Evolutionary conservation across 2,329 filamentous ascomycete species (phyloP), one percentile per base, ranked within the genome.

Genomic region (Talaromyces atroroseus): DNA sequence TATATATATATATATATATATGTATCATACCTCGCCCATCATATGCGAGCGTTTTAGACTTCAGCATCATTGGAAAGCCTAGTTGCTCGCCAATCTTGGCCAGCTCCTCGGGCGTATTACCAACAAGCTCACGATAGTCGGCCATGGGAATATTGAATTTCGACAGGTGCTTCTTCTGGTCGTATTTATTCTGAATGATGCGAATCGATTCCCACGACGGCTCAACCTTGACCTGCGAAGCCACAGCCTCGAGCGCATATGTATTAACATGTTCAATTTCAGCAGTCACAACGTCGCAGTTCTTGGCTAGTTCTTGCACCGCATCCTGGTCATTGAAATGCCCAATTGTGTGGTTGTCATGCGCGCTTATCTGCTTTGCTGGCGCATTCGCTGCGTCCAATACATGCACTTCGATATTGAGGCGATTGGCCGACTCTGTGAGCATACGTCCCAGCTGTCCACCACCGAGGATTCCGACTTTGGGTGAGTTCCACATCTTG

Each of bases 211-310:
- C 83, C 88, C 90, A 95, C 58, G 86, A 89, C 1, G 92, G 91
- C 67, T 96, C 85, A 2, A 90, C 80, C 42, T 84, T 78, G 44
- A 88, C 81, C 61, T 82, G 74, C 3, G 87, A 83, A 34, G 86
- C 70, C 57, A 96, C 84, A 68, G 95, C 89, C 73, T 96, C 90
- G 4, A 96, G 81, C 23, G 94, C 87, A 53, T 90, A 80, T n/a
- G 90, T 94, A 71, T 96, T 85, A 58, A 96, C 88, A 74, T 96
- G 92, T 78, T 97, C 92, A 61, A 96, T 96, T 74, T 97, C 92
- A 14, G 95, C 89, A 0, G 91, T 96, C 59, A 96, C 78, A 16
- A 95, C 83, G 69, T 95, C 89, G 64, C 86, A 90, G 34, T 79
- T 75, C 40, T 81, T 75, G 2, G 92, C 91, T n/a, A 97, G 79